These are phyloP conservation scores for Carex kokanica DNA, from an alignment of 176 grass and related monocot genomes.

Conservation along the genomic window DNA sequence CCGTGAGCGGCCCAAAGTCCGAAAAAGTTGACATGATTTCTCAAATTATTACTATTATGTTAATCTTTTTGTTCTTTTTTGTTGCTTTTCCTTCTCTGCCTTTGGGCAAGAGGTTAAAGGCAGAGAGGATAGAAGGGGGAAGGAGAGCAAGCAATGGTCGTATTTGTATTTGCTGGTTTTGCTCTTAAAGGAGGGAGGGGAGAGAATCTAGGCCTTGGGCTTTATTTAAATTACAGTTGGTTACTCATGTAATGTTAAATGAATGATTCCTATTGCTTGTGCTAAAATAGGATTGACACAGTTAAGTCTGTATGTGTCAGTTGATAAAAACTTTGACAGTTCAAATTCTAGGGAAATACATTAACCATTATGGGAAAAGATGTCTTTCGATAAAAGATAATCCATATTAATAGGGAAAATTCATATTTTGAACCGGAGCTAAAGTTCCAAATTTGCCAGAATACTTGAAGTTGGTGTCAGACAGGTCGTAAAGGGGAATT, in stretches of 20 bases:
- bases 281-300: constrained; percentile 16
- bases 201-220: constrained; percentile 45
- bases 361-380: not conserved
- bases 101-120: constrained; percentile 50
- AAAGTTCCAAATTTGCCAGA: not conserved
- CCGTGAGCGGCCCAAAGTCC: constrained; percentile 72
- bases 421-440: not conserved
- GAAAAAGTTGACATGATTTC: constrained; percentile 67
- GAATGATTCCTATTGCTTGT: constrained; percentile 3
- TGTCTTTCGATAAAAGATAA: not conserved
- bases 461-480: not conserved
- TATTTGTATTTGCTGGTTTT: constrained; percentile 42
- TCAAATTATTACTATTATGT: not conserved
- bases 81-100: constrained; percentile 2
- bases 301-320: not conserved
- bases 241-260: constrained; percentile 23
- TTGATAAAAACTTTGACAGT: not conserved
- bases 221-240: constrained; percentile 29
- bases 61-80: not conserved
- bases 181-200: constrained; percentile 51
- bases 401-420: not conserved
- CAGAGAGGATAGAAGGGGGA: constrained; percentile 53
- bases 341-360: not conserved
- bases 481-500: not conserved
- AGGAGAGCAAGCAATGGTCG: constrained; percentile 25